Conservation (phyloP, 2,329 filamentous ascomycete genomes). For the Stemphylium vesicarium region DNA sequence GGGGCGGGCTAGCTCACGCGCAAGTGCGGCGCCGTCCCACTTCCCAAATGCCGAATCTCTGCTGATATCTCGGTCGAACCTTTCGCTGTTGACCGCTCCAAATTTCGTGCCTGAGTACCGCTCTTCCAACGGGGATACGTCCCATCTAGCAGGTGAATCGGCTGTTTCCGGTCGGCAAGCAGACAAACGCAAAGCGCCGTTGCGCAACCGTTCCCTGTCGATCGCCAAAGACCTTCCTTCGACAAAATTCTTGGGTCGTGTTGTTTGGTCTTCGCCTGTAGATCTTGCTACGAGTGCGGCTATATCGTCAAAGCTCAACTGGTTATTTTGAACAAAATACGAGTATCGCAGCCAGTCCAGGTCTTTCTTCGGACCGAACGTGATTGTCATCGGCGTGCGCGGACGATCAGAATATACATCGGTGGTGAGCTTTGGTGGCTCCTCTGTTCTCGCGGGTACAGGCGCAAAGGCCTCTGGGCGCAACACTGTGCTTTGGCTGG, state of each 20-base stretch:
- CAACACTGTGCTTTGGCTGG: neutral
- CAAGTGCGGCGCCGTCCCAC: neutral
- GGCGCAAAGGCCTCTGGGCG: neutral
- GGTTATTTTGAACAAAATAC: conserved; percentile 2
- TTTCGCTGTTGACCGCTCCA: neutral
- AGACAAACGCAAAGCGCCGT: neutral
- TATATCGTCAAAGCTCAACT: conserved; percentile 8
- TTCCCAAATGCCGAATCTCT: neutral
- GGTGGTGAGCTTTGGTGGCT: neutral
- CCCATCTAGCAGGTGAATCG: neutral
- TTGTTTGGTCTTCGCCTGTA: neutral
- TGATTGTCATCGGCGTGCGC: neutral
- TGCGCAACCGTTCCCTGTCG: neutral
- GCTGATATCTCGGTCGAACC: neutral
- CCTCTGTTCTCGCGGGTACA: neutral
- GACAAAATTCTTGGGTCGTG: neutral
- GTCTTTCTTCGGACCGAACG: neutral
- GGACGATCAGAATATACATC: neutral
- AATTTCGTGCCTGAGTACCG: neutral
- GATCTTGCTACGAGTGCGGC: neutral
- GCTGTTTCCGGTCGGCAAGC: neutral
- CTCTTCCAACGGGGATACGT: neutral
- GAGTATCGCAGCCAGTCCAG: conserved; percentile 5
- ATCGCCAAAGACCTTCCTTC: neutral
- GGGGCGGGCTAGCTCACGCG: neutral